These are phyloP conservation scores for Cryptococcus depauperatus DNA, from an alignment of 1,284 basidiomycete species.

Conservation along the genomic window DNA sequence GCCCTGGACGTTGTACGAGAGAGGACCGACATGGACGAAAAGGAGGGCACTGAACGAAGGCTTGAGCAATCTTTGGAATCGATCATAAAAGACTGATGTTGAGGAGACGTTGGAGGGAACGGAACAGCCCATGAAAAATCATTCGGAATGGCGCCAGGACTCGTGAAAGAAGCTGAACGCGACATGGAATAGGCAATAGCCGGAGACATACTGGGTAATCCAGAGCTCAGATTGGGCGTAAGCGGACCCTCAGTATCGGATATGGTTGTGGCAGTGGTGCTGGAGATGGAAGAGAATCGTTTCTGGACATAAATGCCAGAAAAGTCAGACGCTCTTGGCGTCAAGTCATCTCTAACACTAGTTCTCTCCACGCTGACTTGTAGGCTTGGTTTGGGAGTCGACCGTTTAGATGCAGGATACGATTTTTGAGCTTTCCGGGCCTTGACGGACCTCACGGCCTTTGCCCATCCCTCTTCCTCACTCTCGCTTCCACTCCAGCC, in stretches of 20 bases:
- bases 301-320: too few species aligned
- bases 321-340: neutral
- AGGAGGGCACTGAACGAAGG: neutral
- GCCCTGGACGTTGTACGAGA: too few species aligned
- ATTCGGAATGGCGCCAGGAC: conserved; percentile 5
- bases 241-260: neutral
- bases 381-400: neutral
- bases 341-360: neutral
- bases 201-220: neutral
- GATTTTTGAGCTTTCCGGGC: too few species aligned
- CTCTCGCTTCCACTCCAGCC: conserved; percentile 36
- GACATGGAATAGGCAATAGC: neutral
- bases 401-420: neutral
- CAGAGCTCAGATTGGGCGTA: neutral
- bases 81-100: neutral
- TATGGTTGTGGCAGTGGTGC: neutral
- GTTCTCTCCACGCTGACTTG: neutral
- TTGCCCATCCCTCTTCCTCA: conserved; percentile 35
- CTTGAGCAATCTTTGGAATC: neutral
- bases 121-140: conserved; percentile 13
- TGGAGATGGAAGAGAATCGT: conserved; percentile 1
- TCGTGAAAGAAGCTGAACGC: too few species aligned
- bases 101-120: conserved; percentile 6
- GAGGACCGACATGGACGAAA: too few species aligned
- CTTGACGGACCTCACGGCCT: too few species aligned